phyloP scores from a whole-genome alignment of 1,139 yeast species.

The Suhomyces terraborum region DNA sequence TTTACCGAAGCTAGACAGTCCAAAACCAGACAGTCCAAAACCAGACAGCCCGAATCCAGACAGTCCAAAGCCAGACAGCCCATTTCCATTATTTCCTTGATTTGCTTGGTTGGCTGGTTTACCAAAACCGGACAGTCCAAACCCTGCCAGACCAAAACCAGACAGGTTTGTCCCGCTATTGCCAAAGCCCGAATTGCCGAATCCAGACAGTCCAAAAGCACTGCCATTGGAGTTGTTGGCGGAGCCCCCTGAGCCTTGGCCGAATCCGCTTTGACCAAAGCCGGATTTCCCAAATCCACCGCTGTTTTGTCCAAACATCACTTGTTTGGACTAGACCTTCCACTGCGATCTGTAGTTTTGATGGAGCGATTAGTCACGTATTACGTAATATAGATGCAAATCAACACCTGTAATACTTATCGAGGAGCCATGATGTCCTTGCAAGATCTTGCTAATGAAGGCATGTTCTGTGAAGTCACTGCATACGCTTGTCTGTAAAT shows the following conservation, averaged over 20 bases:
- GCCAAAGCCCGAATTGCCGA: constrained; percentile 10
- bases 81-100: not conserved
- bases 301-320: constrained; percentile 9
- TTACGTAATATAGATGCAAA: not conserved
- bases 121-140: constrained; percentile 1
- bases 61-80: not conserved
- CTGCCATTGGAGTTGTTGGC: not conserved
- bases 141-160: constrained; percentile 14
- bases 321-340: not conserved
- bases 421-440: constrained; percentile 12
- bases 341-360: not conserved
- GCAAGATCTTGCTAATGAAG: constrained; percentile 29
- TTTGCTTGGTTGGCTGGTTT: not conserved
- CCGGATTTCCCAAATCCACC: constrained; percentile 1
- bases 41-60: not conserved
- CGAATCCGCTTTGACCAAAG: constrained; percentile 13
- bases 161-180: constrained; percentile 1
- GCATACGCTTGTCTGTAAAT: constrained; percentile 66
- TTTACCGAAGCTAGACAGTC: constrained; percentile 1
- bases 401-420: not conserved
- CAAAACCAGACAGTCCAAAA: constrained; percentile 1
- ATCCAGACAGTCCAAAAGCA: constrained; percentile 3
- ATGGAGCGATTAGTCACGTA: not conserved
- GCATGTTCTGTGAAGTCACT: constrained; percentile 37
- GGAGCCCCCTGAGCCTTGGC: constrained; percentile 3